Conservation (phyloP, 768 basidiomycete species). For the Boletellus ananas region DNA sequence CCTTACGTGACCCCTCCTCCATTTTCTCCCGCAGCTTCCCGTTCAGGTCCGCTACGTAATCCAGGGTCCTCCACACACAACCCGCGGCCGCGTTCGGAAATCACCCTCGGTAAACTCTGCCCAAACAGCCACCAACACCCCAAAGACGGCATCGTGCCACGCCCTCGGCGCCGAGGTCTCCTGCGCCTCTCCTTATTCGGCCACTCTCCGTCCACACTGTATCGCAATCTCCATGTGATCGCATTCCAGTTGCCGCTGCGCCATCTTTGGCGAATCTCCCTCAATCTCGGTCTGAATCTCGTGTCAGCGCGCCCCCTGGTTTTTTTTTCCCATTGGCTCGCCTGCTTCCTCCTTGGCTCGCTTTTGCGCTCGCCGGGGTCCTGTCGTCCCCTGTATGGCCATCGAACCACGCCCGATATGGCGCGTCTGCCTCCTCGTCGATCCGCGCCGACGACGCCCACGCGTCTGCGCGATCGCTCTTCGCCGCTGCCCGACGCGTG, state of each 20-base stretch:
- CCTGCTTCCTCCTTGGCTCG: constrained; percentile 27
- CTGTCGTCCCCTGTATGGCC: constrained; percentile 15
- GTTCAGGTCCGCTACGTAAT: constrained; percentile 30
- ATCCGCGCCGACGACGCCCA: constrained; percentile 32
- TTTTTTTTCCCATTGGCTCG: constrained; percentile 16
- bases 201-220: constrained; percentile 31
- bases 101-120: constrained; percentile 35
- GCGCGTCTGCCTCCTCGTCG: constrained; percentile 20
- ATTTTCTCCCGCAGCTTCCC: constrained; percentile 33
- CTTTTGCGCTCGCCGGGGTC: constrained; percentile 31
- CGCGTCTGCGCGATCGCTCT: constrained; percentile 2
- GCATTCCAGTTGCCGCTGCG: constrained; percentile 32
- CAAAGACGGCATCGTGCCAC: constrained; percentile 26
- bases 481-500: neutral
- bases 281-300: constrained; percentile 29
- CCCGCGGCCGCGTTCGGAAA: constrained; percentile 39
- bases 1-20: constrained; percentile 33
- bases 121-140: constrained; percentile 24
- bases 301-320: constrained; percentile 17
- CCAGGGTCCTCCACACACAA: constrained; percentile 29
- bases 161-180: constrained; percentile 42
- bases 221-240: constrained; percentile 34
- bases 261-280: constrained; percentile 31
- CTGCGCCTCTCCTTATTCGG: constrained; percentile 27
- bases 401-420: constrained; percentile 19